phyloP scores from a whole-genome alignment of 163 green algal genomes.

The Smithsoniella earleae region DNA sequence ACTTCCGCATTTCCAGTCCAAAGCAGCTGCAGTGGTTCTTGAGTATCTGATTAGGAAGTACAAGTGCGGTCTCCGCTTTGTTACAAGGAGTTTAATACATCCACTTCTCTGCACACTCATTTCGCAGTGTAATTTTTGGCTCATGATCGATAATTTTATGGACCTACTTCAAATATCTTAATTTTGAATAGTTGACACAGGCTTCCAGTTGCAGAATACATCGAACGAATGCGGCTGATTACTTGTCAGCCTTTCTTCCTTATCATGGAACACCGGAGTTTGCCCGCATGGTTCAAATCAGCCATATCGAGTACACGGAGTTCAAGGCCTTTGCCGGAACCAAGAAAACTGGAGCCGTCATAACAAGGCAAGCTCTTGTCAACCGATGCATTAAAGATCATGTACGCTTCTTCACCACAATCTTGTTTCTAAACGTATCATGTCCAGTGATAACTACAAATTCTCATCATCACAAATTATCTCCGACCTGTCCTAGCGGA shows the following conservation, averaged over 20 bases:
- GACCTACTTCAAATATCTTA: too few relatives aligned
- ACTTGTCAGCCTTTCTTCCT: conserved; percentile 54
- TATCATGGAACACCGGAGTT: conserved; percentile 69
- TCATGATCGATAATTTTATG: too few relatives aligned
- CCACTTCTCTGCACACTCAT: too few relatives aligned
- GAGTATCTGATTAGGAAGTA: conserved; percentile 21
- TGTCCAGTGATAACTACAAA: too few relatives aligned
- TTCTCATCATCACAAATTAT: too few relatives aligned
- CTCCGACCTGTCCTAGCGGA: too few relatives aligned
- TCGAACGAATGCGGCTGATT: conserved; percentile 48
- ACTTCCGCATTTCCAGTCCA: conserved; percentile 2
- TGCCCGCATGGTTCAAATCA: conserved; percentile 63
- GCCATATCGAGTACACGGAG: not conserved
- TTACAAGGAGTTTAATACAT: too few relatives aligned
- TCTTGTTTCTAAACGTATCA: too few relatives aligned
- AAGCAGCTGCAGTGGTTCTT: not conserved
- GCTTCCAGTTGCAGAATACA: conserved; percentile 50
- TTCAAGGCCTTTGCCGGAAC: not conserved
- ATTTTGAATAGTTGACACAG: too few relatives aligned
- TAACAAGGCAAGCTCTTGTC: not conserved
- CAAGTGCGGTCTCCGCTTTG: not conserved
- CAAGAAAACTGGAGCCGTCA: not conserved
- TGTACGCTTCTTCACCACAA: not conserved
- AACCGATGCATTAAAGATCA: conserved; percentile 3
- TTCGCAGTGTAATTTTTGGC: too few relatives aligned